These are phyloP conservation scores for Penicillium nordicum DNA, from an alignment of 2,329 filamentous ascomycete species.

Conservation along the genomic window DNA sequence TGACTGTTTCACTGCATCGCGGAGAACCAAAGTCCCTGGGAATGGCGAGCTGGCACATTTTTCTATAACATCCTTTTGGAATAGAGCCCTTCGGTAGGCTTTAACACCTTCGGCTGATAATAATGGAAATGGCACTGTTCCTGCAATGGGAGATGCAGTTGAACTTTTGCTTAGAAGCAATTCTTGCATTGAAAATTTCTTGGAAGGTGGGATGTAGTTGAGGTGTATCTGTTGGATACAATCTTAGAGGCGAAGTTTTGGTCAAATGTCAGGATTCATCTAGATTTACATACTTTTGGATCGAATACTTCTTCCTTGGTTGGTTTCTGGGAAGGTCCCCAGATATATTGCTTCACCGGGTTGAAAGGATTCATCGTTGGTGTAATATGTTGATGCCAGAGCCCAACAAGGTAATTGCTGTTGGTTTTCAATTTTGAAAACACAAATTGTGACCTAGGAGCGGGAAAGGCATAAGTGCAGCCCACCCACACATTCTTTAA, in stretches of 20 bases:
- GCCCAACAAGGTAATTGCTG: background rate
- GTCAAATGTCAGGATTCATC: too few relatives aligned
- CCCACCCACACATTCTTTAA: background rate
- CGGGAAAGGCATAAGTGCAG: background rate
- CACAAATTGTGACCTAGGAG: background rate
- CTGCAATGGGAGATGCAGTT: slow-evolving; percentile 10
- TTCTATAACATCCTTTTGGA: slow-evolving; percentile 9
- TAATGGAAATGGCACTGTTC: slow-evolving; percentile 12
- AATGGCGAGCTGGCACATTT: slow-evolving; percentile 16
- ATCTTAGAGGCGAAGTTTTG: background rate
- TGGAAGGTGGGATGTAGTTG: slow-evolving; percentile 10
- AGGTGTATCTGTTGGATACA: slow-evolving; percentile 13
- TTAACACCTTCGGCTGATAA: slow-evolving; percentile 11
- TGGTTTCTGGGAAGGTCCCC: background rate
- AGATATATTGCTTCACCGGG: background rate
- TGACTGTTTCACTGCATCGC: slow-evolving; percentile 20
- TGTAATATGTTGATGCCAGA: background rate
- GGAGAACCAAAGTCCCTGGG: slow-evolving; percentile 21
- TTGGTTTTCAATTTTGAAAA: background rate
- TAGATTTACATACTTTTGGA: background rate
- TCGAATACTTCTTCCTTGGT: background rate
- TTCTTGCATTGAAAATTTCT: slow-evolving; percentile 13
- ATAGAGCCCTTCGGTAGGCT: slow-evolving; percentile 14
- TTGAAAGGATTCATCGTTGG: background rate
- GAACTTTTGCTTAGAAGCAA: slow-evolving; percentile 4